Evolutionary conservation across 2,329 filamentous ascomycete genomes (phyloP), one percentile per base, ranked within the genome.

Genomic region (Pestalotiopsis sp.): DNA sequence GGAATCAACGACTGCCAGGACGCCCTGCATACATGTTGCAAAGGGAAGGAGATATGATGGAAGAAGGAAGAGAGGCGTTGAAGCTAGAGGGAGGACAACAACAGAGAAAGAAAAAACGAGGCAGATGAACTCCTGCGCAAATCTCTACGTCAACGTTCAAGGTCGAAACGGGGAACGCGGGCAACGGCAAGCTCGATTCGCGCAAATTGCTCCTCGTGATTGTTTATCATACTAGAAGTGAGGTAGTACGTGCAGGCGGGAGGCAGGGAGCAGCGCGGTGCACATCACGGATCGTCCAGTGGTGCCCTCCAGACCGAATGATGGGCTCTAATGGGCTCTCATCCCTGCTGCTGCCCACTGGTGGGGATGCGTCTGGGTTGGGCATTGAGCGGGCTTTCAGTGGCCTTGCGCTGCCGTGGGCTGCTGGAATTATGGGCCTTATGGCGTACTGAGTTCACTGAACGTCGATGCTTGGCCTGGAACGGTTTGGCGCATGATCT

Each of bases 161-260:
- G 6, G 17, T 64, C n/a, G 11, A 23, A 49, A 25, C 63, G 27
- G 49, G 45, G 20, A 45, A 38, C 25, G 31, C 63, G 27, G 49
- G 27, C 41, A 45, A 38, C 25, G 31, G 25, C 41, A 66, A 56
- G 27, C 45, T 49, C 63, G 63, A 66, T 45, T 64, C 61, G 61
- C 20, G 63, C 63, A 66, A 72, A 73, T 72, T 67, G 64, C 66
- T 71, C 72, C 75, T 73, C 74, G 74, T 77, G 75, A 77, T 75
- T 71, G 72, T 72, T 72, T 76, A 72, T 52, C 45, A 52, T 52
- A 52, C 45, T 52, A 52, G 17, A 36, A 36, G 31, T 36, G 31
- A 69, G 68, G 74, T 76, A 74, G 73, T 69, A 68, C 45, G 45
- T 52, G 45, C 45, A 52, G 45, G 58, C 58, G 58, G 45, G 45